A percentile compares a stretch with the other conserved stretches of the same genome.
Conservation (phyloP, 2,329 filamentous ascomycete genomes). For the Colletotrichum euphorbiae region DNA sequence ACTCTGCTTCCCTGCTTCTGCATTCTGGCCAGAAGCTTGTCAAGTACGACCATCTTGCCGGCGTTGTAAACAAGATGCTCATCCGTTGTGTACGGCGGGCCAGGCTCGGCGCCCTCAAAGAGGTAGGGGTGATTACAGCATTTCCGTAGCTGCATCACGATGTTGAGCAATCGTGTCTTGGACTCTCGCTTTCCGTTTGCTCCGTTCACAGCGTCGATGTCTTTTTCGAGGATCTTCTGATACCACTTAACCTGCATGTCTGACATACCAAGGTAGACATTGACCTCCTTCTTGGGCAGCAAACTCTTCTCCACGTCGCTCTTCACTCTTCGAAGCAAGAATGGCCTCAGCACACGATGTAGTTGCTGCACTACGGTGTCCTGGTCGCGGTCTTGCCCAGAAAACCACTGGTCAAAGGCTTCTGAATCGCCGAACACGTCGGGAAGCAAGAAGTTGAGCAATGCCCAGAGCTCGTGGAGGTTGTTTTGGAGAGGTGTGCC, state of each 20-base stretch:
- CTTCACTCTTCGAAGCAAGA: slow-evolving; percentile 95
- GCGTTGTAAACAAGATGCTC: slow-evolving; percentile 94
- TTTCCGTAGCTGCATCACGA: slow-evolving; percentile 99
- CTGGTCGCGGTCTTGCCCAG: slow-evolving; percentile 87
- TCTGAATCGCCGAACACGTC: slow-evolving; percentile 98
- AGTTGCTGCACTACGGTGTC: slow-evolving; percentile 97
- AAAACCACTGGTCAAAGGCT: slow-evolving; percentile 99
- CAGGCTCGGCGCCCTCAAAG: slow-evolving; percentile 96
- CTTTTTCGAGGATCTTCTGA: slow-evolving; percentile 97
- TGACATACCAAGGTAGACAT: slow-evolving; percentile 97
- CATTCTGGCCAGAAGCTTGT: slow-evolving; percentile 88
- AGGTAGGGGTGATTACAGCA: slow-evolving; percentile 99
- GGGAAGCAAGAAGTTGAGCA: slow-evolving; percentile 96
- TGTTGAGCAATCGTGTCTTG: slow-evolving; percentile 96
- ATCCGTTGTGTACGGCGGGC: slow-evolving; percentile 97
- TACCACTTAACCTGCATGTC: slow-evolving; percentile 99
- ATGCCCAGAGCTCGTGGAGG: slow-evolving; percentile 95
- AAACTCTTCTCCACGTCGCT: slow-evolving; percentile 98
- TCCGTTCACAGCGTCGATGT: slow-evolving; percentile 98
- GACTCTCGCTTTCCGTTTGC: slow-evolving; percentile 96
- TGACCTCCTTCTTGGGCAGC: slow-evolving; percentile 96
- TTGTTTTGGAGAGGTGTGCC: slow-evolving; percentile 98
- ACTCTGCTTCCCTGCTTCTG: slow-evolving; percentile 90
- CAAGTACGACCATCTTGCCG: slow-evolving; percentile 97
- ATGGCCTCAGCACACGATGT: slow-evolving; percentile 91